Conservation (phyloP, 2,329 filamentous ascomycete genomes). For the Lecanicillium sp. region DNA sequence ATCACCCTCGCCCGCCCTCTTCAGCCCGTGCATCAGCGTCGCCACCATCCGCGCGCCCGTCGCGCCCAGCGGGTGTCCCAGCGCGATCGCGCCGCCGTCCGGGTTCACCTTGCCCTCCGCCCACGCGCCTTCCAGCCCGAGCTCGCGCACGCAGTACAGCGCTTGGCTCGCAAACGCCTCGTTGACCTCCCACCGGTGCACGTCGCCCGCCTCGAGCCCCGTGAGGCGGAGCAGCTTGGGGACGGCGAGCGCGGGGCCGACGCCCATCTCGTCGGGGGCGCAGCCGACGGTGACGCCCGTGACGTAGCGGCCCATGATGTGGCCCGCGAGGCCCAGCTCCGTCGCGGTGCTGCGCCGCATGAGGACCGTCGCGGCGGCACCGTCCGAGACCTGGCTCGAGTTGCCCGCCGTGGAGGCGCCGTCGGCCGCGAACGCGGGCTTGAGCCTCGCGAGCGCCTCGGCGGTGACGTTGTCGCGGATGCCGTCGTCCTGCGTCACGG, state of each 20-base stretch:
- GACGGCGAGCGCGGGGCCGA: slow-evolving; percentile 81
- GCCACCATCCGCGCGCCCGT: slow-evolving; percentile 78
- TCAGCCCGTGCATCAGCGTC: slow-evolving; percentile 61
- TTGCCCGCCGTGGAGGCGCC: slow-evolving; percentile 84
- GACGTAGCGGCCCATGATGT: slow-evolving; percentile 79
- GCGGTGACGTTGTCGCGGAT: slow-evolving; percentile 62
- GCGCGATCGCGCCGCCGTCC: slow-evolving; percentile 88
- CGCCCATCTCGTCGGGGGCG: slow-evolving; percentile 86
- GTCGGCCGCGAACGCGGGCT: slow-evolving; percentile 73
- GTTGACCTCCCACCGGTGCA: slow-evolving; percentile 90
- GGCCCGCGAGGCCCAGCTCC: slow-evolving; percentile 60
- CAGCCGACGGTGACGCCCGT: slow-evolving; percentile 71
- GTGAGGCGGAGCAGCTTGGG: slow-evolving; percentile 69
- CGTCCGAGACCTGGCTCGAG: slow-evolving; percentile 78
- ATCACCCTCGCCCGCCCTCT: slow-evolving; percentile 58
- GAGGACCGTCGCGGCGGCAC: slow-evolving; percentile 75
- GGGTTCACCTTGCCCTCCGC: slow-evolving; percentile 73
- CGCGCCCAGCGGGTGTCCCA: slow-evolving; percentile 86
- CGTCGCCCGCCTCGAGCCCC: slow-evolving; percentile 60
- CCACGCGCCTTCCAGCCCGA: slow-evolving; percentile 59
- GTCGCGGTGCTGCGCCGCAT: slow-evolving; percentile 79
- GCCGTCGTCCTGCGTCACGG: slow-evolving; percentile 74
- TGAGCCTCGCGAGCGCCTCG: slow-evolving; percentile 71
- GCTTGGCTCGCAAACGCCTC: slow-evolving; percentile 68
- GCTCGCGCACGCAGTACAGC: slow-evolving; percentile 63